These are phyloP conservation scores for Elsinoe ampelina DNA, from an alignment of 2,329 filamentous ascomycete species.

Conservation along the genomic window DNA sequence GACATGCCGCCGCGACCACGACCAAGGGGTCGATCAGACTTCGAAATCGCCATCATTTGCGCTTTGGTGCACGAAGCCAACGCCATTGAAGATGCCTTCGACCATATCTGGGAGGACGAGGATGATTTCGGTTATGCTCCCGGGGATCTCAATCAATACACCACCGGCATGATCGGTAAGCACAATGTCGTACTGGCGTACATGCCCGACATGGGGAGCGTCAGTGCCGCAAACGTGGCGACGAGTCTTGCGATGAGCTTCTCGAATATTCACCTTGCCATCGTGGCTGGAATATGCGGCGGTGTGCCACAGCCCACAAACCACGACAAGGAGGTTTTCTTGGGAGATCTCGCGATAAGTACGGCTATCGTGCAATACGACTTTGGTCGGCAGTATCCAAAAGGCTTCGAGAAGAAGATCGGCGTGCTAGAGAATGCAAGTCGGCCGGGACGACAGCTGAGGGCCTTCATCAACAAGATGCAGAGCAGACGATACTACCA, in stretches of 20 bases:
- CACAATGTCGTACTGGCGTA: constrained; percentile 19
- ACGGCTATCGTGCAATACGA: constrained; percentile 23
- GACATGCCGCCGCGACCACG: no score
- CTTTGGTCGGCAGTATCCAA: constrained; percentile 22
- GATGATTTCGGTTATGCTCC: not conserved
- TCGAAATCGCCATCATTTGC: constrained; percentile 19
- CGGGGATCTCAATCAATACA: constrained; percentile 20
- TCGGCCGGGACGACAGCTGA: constrained; percentile 19
- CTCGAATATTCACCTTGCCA: constrained; percentile 15
- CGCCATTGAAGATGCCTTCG: constrained; percentile 16
- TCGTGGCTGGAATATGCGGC: constrained; percentile 21
- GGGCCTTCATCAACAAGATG: constrained; percentile 18
- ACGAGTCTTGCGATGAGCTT: constrained; percentile 18
- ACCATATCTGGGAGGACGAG: constrained; percentile 12
- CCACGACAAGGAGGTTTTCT: constrained; percentile 3
- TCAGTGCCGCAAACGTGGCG: constrained; percentile 15
- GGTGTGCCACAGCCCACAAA: constrained; percentile 6
- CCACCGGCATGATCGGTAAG: constrained; percentile 16
- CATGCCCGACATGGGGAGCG: constrained; percentile 17
- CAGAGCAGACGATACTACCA: constrained; percentile 7
- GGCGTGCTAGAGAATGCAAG: constrained; percentile 18
- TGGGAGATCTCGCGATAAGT: constrained; percentile 29
- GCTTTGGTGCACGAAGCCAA: constrained; percentile 17
- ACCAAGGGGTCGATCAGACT: constrained; percentile 9
- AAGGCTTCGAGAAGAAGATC: constrained; percentile 20